phyloP scores from a whole-genome alignment of 2,329 filamentous ascomycete species.

The Tolypocladium ovalisporum region DNA sequence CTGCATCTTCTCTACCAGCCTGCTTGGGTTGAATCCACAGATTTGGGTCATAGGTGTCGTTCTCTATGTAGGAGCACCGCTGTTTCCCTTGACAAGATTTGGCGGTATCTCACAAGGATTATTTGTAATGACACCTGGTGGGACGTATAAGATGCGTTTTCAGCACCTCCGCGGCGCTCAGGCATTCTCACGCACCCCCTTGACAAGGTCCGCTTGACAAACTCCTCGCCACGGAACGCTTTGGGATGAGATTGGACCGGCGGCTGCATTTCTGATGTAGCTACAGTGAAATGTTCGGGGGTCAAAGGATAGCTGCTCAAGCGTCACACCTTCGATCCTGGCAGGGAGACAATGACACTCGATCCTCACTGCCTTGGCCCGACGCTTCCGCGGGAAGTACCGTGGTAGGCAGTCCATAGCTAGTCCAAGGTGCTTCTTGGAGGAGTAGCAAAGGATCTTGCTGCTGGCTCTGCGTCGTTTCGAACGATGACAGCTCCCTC shows the following conservation, averaged over 20 bases:
- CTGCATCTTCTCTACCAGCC: no score
- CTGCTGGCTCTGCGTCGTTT: neutral
- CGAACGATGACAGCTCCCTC: neutral
- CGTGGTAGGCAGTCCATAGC: neutral
- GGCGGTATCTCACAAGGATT: neutral
- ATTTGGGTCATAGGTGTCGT: neutral
- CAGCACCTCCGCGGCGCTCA: neutral
- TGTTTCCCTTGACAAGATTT: neutral
- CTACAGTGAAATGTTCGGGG: neutral
- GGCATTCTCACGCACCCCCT: neutral
- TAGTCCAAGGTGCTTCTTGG: neutral
- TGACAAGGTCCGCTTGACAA: neutral
- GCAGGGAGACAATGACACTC: neutral
- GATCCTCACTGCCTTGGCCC: neutral
- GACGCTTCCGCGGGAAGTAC: neutral
- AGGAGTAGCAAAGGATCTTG: neutral
- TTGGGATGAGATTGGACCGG: neutral
- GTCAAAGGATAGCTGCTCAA: neutral
- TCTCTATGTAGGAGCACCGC: neutral
- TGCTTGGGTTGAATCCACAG: no score
- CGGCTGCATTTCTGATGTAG: neutral
- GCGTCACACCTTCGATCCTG: neutral
- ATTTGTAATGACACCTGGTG: neutral
- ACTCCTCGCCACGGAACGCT: neutral
- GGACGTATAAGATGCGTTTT: neutral